These are phyloP conservation scores for Trichosporon faecale DNA, from an alignment of 1,284 basidiomycete species.

Conservation along the genomic window DNA sequence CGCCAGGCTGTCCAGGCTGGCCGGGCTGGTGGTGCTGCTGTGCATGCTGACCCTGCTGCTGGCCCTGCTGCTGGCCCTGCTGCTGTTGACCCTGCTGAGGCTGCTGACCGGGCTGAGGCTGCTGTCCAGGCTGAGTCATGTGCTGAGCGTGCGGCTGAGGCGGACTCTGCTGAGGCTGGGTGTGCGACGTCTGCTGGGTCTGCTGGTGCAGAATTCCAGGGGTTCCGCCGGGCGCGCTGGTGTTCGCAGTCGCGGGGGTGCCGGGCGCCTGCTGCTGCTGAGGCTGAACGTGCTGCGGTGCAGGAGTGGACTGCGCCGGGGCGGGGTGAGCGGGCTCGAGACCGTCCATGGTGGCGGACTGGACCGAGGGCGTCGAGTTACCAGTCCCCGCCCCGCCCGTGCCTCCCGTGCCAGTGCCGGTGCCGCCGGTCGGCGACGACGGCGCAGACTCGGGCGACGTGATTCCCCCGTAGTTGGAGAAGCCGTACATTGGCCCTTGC, in stretches of 20 bases:
- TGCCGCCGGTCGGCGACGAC: not conserved
- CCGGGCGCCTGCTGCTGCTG: not conserved
- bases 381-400: not conserved
- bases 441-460: slow-evolving; percentile 4
- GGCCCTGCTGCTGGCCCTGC: not conserved
- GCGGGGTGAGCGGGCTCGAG: not conserved
- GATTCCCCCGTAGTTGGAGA: not conserved
- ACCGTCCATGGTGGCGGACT: slow-evolving; percentile 2
- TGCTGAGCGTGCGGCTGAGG: not conserved
- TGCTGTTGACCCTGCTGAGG: not conserved
- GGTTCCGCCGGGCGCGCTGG: not conserved
- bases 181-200: not conserved
- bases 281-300: not conserved
- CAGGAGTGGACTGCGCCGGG: not conserved
- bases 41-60: not conserved
- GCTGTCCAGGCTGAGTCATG: not conserved
- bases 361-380: not conserved
- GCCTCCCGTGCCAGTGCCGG: not conserved
- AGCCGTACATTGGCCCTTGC: not conserved
- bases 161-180: not conserved
- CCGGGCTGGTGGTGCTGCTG: not conserved
- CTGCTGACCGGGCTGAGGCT: not conserved
- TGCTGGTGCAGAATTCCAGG: not conserved
- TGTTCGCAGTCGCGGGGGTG: not conserved
- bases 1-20: not conserved